Evolutionary conservation across 106 monocot species (phyloP).

Genomic region (Dendrobium huoshanense): DNA sequence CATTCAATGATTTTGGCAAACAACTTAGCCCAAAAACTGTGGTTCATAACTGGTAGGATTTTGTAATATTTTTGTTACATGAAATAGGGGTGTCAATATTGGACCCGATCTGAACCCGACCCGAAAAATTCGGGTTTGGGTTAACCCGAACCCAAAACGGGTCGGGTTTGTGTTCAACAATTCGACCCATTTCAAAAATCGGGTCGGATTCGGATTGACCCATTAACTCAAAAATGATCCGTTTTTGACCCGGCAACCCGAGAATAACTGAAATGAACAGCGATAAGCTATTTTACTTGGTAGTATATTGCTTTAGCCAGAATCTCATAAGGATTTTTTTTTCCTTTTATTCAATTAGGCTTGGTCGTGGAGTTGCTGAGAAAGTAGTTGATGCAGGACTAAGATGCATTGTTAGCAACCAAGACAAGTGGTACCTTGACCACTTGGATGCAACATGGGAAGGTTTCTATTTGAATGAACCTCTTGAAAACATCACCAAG

Average conservation of each 20-base stretch:
- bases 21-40: conserved; percentile 64
- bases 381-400: conserved; percentile 65
- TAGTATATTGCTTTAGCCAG: background rate
- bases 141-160: too few relatives aligned
- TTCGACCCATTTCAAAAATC: too few relatives aligned
- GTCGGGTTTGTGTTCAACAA: too few relatives aligned
- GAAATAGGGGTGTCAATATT: too few relatives aligned
- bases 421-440: conserved; percentile 90
- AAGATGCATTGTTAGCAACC: conserved; percentile 95
- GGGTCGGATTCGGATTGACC: too few relatives aligned
- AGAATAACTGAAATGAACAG: too few relatives aligned
- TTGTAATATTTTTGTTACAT: too few relatives aligned
- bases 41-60: conserved; percentile 82
- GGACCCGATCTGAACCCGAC: too few relatives aligned
- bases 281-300: background rate
- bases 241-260: too few relatives aligned
- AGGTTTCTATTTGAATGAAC: conserved; percentile 79
- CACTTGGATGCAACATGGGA: conserved; percentile 78
- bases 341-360: conserved; percentile 29
- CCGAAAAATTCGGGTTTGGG: too few relatives aligned
- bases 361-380: conserved; percentile 62
- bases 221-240: too few relatives aligned
- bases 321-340: background rate
- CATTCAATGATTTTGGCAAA: conserved; percentile 83
- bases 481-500: conserved; percentile 52